A percentile compares a stretch with the other conserved stretches of the same genome.
Evolutionary conservation across 192 early-diverging fungal genomes (phyloP).

Genomic region (Diversispora epigaea): DNA sequence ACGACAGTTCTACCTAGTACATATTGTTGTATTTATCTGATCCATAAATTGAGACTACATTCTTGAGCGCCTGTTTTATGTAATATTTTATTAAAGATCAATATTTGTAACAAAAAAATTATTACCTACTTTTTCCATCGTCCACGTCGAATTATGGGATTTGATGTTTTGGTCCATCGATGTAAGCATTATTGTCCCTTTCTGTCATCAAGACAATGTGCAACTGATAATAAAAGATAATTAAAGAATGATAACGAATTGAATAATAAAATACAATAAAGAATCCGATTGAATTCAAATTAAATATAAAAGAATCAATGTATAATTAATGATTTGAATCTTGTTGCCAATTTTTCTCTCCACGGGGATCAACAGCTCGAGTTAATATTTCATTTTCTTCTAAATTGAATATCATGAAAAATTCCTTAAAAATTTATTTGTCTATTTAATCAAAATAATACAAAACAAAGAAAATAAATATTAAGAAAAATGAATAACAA

Average conservation of each 20-base stretch:
- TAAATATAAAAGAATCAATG: too few species aligned
- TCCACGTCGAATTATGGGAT: conserved; percentile 63
- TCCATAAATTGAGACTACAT: conserved; percentile 68
- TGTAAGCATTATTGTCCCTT: conserved; percentile 71
- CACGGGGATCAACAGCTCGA: conserved; percentile 64
- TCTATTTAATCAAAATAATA: conserved; percentile 55
- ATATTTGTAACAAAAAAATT: not conserved
- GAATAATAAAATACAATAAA: too few species aligned
- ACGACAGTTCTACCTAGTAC: conserved; percentile 73
- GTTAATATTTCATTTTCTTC: conserved; percentile 64
- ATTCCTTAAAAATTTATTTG: too few species aligned
- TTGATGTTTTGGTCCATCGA: conserved; percentile 70
- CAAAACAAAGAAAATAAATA: not conserved
- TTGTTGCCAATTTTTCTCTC: conserved; percentile 72
- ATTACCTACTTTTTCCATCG: conserved; percentile 59
- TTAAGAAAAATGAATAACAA: not conserved
- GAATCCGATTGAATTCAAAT: too few species aligned
- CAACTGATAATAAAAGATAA: too few species aligned
- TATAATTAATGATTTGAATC: too few species aligned
- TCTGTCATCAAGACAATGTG: conserved; percentile 61
- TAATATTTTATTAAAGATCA: not conserved
- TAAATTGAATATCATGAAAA: not conserved
- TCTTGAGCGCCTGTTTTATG: conserved; percentile 46
- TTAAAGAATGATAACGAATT: too few species aligned
- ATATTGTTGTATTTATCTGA: conserved; percentile 63